Base-by-base conservation (phyloP, 352 stramenopile species). In the Phytophthora chlamydospora region DNA sequence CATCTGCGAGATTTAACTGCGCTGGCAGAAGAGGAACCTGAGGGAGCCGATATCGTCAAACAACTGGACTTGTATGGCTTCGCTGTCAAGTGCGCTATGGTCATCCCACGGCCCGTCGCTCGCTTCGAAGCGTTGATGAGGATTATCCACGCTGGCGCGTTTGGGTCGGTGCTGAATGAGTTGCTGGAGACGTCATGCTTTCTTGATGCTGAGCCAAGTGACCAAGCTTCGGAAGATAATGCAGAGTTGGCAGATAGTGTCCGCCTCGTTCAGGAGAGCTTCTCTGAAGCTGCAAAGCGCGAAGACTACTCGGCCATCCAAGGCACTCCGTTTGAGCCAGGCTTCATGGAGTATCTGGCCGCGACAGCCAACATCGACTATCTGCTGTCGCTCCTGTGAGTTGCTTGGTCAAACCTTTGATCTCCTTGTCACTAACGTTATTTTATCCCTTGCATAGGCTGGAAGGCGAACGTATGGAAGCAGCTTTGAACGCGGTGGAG, bases 261-360 rank as follows among this genome's bases (percentile, higher is more conserved):
- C 6, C 56, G 57, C 8, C 59, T 88, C 32, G 53, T 84, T 27
- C 78, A 85, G 52, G 60, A 45, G 17, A 59, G 60, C 9, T 84
- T 88, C 42, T 51, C 39, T 12, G 61, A 84, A 62, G 73, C 72
- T 21, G 43, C 43, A 21, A 71, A 67, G 44, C 71, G 71, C 38
- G 31, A 66, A 17, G 66, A 65, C 6, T 63, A 78, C 34, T 29
- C 42, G 1, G 46, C 21, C 3, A 69, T 77, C 12, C 40, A 84
- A 19, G 42, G 42, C 21, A 79, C 71, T 32, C 58, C 73, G 17
- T 83, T 85, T 10, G 69, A 88, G 49, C 17, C 58, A 38, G 66
- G 49, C 4, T 88, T 85, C 41, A 39, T 88, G 11, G 71, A 85
- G 43, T 85, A 79, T 40, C 39, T 84, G 11, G 76, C 78, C 14